A percentile compares a stretch with the other conserved stretches of the same genome.
Conservation (phyloP, 2,329 filamentous ascomycete genomes). For the Seiridium unicorne region DNA sequence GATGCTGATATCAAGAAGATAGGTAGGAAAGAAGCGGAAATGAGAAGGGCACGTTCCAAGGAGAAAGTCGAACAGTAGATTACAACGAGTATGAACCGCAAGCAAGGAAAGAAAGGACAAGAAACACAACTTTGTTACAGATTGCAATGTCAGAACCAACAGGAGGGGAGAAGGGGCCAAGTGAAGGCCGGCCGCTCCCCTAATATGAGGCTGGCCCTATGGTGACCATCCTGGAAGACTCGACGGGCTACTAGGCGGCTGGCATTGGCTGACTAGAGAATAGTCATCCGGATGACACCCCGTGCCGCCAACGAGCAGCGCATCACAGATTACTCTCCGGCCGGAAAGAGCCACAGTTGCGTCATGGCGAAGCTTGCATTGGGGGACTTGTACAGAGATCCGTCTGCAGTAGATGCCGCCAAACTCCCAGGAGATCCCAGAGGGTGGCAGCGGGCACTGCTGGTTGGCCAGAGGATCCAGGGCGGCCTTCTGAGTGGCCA, state of each 20-base stretch:
- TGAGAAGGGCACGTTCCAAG: conserved; percentile 14
- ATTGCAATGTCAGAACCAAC: conserved; percentile 17
- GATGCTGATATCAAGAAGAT: conserved; percentile 14
- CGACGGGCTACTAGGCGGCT: neutral
- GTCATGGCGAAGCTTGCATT: conserved; percentile 9
- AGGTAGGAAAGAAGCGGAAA: conserved; percentile 21
- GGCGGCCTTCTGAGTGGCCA: neutral
- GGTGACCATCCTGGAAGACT: neutral
- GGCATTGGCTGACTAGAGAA: neutral
- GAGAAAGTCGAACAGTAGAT: neutral
- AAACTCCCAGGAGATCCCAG: neutral
- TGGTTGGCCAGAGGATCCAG: neutral
- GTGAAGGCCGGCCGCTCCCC: neutral
- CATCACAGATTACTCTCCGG: conserved; percentile 1
- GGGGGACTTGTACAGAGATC: neutral
- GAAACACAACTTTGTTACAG: conserved; percentile 19
- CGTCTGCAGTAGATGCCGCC: conserved; percentile 1
- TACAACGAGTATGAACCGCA: conserved; percentile 11
- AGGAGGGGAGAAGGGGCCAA: conserved; percentile 17
- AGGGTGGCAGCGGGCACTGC: neutral
- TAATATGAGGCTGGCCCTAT: neutral
- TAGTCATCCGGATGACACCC: neutral
- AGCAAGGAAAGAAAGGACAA: conserved; percentile 16
- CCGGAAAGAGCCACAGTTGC: conserved; percentile 6
- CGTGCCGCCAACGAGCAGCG: conserved; percentile 4